These are phyloP conservation scores for Huntiella bhutanensis DNA, from an alignment of 2,329 filamentous ascomycete genomes.

Conservation along the genomic window DNA sequence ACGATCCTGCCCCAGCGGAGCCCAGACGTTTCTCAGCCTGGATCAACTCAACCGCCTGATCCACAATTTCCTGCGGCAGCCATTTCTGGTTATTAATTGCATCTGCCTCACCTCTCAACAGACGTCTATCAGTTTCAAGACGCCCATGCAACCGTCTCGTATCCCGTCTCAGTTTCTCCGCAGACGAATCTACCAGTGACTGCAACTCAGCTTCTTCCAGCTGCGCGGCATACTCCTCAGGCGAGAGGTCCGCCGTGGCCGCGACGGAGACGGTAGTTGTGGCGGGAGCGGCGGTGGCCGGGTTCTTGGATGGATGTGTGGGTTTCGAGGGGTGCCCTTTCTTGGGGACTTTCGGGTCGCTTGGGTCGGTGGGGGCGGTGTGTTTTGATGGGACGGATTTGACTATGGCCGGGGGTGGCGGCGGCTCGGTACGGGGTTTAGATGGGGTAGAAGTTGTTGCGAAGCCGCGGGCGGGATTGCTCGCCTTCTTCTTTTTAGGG, in stretches of 20 bases:
- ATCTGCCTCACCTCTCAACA: constrained; percentile 64
- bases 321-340: no score
- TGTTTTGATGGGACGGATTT: no score
- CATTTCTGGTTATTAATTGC: constrained; percentile 54
- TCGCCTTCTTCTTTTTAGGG: constrained; percentile 69
- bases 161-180: constrained; percentile 61
- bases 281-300: not conserved
- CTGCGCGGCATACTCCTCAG: constrained; percentile 78
- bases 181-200: constrained; percentile 66
- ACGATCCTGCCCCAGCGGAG: constrained; percentile 22
- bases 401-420: not conserved
- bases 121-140: constrained; percentile 66
- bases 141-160: constrained; percentile 56
- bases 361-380: no score
- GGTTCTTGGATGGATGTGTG: no score
- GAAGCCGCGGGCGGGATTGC: constrained; percentile 81
- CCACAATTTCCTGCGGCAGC: constrained; percentile 62
- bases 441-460: constrained; percentile 85
- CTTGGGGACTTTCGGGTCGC: no score
- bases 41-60: constrained; percentile 56
- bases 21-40: constrained; percentile 42
- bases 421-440: constrained; percentile 47
- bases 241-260: constrained; percentile 37
- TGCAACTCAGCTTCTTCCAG: constrained; percentile 84
- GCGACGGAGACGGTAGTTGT: constrained; percentile 12